Percentiles rank a stretch among this genome's conserved stretches.
Evolutionary conservation across 352 stramenopile species (phyloP).

Genomic region (Phytophthora sp.): DNA sequence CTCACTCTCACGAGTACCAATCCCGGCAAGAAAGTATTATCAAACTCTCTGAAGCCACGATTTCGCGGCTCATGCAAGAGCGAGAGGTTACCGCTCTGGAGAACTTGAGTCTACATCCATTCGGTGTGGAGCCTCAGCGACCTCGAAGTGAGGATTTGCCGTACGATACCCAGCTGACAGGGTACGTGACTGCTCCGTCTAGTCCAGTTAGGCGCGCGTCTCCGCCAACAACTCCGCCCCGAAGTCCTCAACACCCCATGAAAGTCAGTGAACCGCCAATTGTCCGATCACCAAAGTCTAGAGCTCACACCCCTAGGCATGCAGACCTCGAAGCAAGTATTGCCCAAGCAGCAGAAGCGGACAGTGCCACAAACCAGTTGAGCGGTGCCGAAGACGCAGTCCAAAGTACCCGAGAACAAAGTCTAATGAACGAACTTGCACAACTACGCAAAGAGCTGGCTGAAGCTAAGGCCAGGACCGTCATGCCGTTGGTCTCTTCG

Average conservation of each 20-base stretch:
- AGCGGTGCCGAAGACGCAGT: neutral
- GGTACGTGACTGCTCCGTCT: conserved; percentile 4
- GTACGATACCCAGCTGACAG: conserved; percentile 10
- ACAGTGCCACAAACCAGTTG: neutral
- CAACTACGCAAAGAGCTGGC: conserved; percentile 40
- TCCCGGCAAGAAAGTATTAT: conserved; percentile 67
- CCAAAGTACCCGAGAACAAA: conserved; percentile 36
- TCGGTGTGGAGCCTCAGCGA: conserved; percentile 16
- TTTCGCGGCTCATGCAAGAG: conserved; percentile 68
- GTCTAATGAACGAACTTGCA: conserved; percentile 36
- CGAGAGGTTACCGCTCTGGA: conserved; percentile 51
- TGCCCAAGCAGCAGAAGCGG: conserved; percentile 1
- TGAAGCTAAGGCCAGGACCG: conserved; percentile 23
- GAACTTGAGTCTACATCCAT: conserved; percentile 45
- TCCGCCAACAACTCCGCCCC: conserved; percentile 8
- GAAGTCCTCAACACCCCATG: neutral
- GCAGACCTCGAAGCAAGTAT: conserved; percentile 22
- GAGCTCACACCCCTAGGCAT: conserved; percentile 11
- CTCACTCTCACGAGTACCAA: conserved; percentile 67
- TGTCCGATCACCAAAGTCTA: conserved; percentile 10
- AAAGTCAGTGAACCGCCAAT: conserved; percentile 7
- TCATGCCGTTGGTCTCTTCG: neutral
- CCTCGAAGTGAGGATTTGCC: conserved; percentile 8
- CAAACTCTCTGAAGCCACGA: conserved; percentile 64
- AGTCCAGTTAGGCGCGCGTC: conserved; percentile 2